Percentiles rank a stretch among this genome's conserved stretches.
phyloP scores from a whole-genome alignment of 441 rosid species.

The Biscutella laevigata region DNA sequence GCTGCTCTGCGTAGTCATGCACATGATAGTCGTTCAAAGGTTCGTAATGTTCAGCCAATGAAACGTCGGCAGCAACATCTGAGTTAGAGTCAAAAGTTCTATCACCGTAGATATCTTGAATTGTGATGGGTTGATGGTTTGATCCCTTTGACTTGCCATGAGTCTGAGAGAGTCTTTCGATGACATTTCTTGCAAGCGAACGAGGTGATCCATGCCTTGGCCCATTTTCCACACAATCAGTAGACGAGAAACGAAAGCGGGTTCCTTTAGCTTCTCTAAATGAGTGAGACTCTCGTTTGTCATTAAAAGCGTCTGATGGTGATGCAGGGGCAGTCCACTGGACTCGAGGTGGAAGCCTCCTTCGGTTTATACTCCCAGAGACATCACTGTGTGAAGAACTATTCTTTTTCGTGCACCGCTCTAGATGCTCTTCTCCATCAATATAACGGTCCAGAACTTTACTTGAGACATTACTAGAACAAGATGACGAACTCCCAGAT shows the following conservation, averaged over 20 bases:
- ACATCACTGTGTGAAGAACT: constrained; percentile 32
- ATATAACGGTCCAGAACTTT: constrained; percentile 82
- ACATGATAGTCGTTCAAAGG: constrained; percentile 23
- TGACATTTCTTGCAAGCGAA: constrained; percentile 74
- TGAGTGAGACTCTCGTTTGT: constrained; percentile 51
- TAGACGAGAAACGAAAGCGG: constrained; percentile 40
- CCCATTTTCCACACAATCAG: constrained; percentile 54
- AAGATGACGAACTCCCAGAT: constrained; percentile 59
- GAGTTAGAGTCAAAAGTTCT: constrained; percentile 39
- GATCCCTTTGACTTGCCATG: constrained; percentile 39
- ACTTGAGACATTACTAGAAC: constrained; percentile 66
- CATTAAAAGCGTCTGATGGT: constrained; percentile 40
- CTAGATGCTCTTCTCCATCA: constrained; percentile 82
- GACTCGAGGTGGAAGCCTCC: constrained; percentile 66
- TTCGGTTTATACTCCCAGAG: constrained; percentile 33
- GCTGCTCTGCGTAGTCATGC: constrained; percentile 32
- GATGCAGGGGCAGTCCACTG: constrained; percentile 59
- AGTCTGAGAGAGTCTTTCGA: constrained; percentile 70
- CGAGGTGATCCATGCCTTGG: constrained; percentile 68
- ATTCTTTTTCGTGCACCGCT: constrained; percentile 42
- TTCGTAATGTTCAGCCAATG: constrained; percentile 38
- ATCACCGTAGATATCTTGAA: constrained; percentile 62
- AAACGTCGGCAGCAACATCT: constrained; percentile 35
- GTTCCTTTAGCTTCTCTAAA: constrained; percentile 60
- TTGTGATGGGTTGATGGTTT: constrained; percentile 60